Conservation (phyloP, 2,329 filamentous ascomycete genomes). For the Dichotomopilus funicola region DNA sequence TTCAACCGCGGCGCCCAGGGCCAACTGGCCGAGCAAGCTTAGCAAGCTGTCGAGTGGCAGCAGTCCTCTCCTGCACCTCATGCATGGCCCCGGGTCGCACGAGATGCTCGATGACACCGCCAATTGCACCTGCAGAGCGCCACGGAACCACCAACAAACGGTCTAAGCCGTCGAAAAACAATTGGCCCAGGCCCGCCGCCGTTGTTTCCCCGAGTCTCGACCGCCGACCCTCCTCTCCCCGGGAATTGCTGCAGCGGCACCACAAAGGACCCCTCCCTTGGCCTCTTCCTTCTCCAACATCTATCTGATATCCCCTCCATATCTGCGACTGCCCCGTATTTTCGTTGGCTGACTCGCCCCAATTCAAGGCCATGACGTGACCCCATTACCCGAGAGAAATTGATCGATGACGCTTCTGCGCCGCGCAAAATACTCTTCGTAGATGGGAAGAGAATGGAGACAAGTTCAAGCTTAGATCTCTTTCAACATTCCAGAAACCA, state of each 20-base stretch:
- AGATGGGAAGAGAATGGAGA: too few relatives aligned
- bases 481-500: neutral
- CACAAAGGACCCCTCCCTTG: neutral
- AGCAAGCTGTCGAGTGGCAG: constrained; percentile 24
- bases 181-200: neutral
- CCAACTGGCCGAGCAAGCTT: neutral
- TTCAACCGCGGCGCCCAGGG: constrained; percentile 2
- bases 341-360: neutral
- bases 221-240: neutral
- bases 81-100: constrained; percentile 14
- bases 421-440: too few relatives aligned
- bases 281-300: constrained; percentile 1
- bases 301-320: neutral
- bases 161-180: neutral
- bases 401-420: constrained; percentile 2
- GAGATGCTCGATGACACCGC: constrained; percentile 17
- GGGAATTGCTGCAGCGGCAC: neutral
- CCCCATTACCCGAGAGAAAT: constrained; percentile 6
- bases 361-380: constrained; percentile 2
- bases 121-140: constrained; percentile 5
- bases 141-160: neutral
- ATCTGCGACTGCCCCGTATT: neutral
- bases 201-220: neutral
- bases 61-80: constrained; percentile 17
- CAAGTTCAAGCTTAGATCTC: neutral